Conservation (phyloP, 2,329 filamentous ascomycete species). For the Colletotrichum caudatum region DNA sequence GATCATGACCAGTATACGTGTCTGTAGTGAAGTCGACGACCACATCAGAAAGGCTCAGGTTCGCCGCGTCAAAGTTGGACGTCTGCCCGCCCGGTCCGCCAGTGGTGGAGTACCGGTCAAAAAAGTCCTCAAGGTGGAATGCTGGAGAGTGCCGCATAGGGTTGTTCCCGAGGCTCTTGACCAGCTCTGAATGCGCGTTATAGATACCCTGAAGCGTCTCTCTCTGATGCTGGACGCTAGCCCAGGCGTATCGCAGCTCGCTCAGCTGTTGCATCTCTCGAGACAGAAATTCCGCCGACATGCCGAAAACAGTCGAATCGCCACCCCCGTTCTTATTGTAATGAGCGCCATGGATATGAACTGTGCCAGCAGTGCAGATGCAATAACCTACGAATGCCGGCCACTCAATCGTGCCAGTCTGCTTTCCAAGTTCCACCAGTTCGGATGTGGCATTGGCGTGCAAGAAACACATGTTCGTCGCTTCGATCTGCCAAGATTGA, state of each 20-base stretch:
- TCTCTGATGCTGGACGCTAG: constrained; percentile 82
- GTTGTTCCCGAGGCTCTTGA: constrained; percentile 76
- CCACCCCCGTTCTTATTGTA: constrained; percentile 71
- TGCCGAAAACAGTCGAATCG: constrained; percentile 73
- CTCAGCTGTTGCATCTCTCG: constrained; percentile 84
- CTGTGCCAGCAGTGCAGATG: constrained; percentile 86
- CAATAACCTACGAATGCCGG: constrained; percentile 89
- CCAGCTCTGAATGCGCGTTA: constrained; percentile 82
- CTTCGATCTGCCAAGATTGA: constrained; percentile 93
- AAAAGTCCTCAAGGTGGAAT: constrained; percentile 89
- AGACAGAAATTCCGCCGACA: constrained; percentile 76
- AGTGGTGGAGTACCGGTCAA: constrained; percentile 78
- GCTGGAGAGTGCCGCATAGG: constrained; percentile 80
- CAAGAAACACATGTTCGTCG: constrained; percentile 86
- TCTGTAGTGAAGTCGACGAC: constrained; percentile 71
- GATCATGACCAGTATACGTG: constrained; percentile 62
- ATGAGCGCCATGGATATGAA: constrained; percentile 87
- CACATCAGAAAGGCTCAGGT: constrained; percentile 78
- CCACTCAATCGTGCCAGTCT: constrained; percentile 82
- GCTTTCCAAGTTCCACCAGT: constrained; percentile 81
- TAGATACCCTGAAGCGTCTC: constrained; percentile 84
- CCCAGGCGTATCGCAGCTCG: constrained; percentile 81
- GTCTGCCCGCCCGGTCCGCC: constrained; percentile 69
- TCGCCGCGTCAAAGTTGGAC: constrained; percentile 77
- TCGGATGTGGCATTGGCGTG: constrained; percentile 91